These are phyloP conservation scores for Lagenidium giganteum DNA, from an alignment of 352 stramenopile species.

Conservation along the genomic window DNA sequence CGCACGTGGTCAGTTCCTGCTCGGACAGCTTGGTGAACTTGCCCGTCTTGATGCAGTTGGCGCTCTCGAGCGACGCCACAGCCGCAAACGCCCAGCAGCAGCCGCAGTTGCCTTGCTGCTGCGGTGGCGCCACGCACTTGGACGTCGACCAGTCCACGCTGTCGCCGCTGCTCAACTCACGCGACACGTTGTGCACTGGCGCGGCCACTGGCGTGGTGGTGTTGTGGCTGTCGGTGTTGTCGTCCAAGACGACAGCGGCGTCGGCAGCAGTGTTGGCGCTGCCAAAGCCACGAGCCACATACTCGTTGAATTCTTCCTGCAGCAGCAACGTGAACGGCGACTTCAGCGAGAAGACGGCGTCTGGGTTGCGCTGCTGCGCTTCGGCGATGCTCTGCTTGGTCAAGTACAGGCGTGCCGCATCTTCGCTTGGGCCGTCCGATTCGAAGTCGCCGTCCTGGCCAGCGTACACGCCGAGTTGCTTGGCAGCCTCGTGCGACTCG, in stretches of 20 bases:
- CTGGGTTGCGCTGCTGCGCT: not conserved
- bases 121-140: constrained; percentile 62
- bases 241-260: constrained; percentile 11
- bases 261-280: not conserved
- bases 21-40: constrained; percentile 83
- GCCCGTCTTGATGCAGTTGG: constrained; percentile 72
- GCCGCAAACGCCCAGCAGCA: constrained; percentile 98
- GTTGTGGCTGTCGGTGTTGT: not conserved
- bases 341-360: constrained; percentile 5
- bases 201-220: no score
- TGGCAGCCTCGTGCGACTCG: no score
- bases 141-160: constrained; percentile 59
- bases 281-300: constrained; percentile 3
- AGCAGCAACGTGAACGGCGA: constrained; percentile 9
- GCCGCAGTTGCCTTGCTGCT: constrained; percentile 96
- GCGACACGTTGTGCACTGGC: no score
- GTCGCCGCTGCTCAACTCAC: no score
- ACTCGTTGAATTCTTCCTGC: constrained; percentile 6
- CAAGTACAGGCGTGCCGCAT: not conserved
- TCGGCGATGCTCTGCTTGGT: not conserved
- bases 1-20: constrained; percentile 91
- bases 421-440: no score
- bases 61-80: constrained; percentile 87
- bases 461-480: no score
- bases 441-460: no score